phyloP scores from a whole-genome alignment of 441 rosid species.

The Aleurites moluccanus region DNA sequence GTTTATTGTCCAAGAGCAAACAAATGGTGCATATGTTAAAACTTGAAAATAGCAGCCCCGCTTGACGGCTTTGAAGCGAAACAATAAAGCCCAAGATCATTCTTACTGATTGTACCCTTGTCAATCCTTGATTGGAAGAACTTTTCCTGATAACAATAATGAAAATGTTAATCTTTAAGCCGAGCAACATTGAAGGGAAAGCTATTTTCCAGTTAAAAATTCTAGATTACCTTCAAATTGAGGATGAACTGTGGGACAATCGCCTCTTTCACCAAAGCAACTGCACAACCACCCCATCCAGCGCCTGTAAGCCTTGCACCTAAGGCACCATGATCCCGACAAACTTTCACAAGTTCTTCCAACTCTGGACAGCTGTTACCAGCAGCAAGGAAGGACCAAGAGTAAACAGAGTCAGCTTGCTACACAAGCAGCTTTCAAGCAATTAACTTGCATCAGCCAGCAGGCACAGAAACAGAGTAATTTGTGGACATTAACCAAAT shows the following conservation, averaged over 20 bases:
- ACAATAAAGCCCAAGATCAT: conserved; percentile 78
- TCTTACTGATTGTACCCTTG: conserved; percentile 63
- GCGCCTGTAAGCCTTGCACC: conserved; percentile 99
- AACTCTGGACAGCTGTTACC: conserved; percentile 79
- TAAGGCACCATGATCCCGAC: conserved; percentile 70
- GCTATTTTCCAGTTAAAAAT: no score
- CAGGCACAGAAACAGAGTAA: neutral
- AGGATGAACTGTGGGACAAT: conserved; percentile 81
- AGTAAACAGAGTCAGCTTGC: neutral
- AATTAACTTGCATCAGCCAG: neutral
- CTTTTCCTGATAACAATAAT: conserved; percentile 52
- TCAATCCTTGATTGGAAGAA: conserved; percentile 79
- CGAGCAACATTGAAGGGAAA: no score
- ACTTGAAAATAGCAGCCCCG: conserved; percentile 89
- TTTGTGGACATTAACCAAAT: neutral
- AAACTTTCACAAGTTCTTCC: conserved; percentile 78
- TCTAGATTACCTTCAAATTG: conserved; percentile 58
- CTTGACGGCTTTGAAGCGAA: conserved; percentile 99
- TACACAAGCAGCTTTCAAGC: neutral
- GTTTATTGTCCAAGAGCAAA: neutral
- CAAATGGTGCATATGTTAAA: conserved; percentile 27
- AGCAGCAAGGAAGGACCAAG: neutral
- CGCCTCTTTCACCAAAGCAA: conserved; percentile 77
- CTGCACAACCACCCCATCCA: conserved; percentile 99
- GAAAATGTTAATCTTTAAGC: neutral